Evolutionary conservation across 768 basidiomycete species (phyloP).

Genomic region (Favolaschia claudopus): DNA sequence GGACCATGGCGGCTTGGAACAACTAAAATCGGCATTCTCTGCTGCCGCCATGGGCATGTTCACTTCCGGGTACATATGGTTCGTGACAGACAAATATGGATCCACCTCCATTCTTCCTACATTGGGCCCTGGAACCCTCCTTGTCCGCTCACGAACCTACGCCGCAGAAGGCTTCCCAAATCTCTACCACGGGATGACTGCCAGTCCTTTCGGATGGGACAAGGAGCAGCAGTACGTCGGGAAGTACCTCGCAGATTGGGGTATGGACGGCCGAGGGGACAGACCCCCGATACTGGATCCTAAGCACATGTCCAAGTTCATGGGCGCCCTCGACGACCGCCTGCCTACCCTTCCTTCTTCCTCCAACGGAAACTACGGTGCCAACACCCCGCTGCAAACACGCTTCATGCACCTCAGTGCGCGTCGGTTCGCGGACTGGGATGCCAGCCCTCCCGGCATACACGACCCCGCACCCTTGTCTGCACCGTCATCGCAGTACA

Average conservation of each 20-base stretch:
- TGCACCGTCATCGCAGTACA: no score
- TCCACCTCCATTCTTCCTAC: conserved; percentile 81
- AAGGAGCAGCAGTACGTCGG: conserved; percentile 5
- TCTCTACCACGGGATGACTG: conserved; percentile 13
- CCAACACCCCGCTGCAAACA: not conserved
- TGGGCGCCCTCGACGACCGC: no score
- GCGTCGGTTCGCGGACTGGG: not conserved
- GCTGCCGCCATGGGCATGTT: conserved; percentile 82
- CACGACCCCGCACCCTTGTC: no score
- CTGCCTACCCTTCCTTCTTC: no score
- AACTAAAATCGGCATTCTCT: conserved; percentile 78
- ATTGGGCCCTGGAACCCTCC: conserved; percentile 87
- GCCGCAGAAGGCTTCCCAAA: conserved; percentile 27
- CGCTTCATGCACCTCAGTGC: conserved; percentile 24
- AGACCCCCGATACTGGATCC: not conserved
- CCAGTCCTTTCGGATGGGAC: conserved; percentile 14
- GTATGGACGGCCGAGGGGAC: conserved; percentile 3
- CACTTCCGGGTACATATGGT: conserved; percentile 86
- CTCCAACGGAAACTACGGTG: no score
- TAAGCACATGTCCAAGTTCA: not conserved
- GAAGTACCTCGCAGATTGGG: conserved; percentile 23
- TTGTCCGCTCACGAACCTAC: conserved; percentile 68
- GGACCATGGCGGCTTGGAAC: conserved; percentile 68
- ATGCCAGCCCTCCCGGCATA: not conserved
- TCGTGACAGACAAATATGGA: conserved; percentile 73